A percentile compares a stretch with the other conserved stretches of the same genome.
Conservation (phyloP, 202 grass and related monocot genomes). For the Eragrostis tef region DNA sequence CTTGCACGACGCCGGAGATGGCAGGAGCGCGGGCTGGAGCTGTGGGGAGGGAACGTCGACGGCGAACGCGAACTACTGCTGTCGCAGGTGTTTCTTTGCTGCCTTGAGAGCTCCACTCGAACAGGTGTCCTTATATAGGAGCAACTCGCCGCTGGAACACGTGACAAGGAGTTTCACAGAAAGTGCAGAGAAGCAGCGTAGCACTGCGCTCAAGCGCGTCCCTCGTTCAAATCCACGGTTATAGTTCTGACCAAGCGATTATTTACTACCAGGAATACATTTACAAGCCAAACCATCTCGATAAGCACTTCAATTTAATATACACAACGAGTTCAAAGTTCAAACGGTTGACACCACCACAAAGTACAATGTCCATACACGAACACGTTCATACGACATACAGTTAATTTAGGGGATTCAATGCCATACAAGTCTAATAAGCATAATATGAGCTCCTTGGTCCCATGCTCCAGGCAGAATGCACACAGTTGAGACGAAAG, state of each 20-base stretch:
- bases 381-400: not conserved
- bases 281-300: not conserved
- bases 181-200: not conserved
- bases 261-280: not conserved
- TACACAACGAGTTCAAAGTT: constrained; percentile 23
- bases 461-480: no score
- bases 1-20: no score
- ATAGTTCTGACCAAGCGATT: not conserved
- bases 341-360: constrained; percentile 16
- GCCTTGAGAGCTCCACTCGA: constrained; percentile 22
- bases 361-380: not conserved
- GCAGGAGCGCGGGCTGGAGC: not conserved
- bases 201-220: not conserved
- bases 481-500: not conserved
- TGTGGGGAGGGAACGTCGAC: not conserved
- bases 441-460: constrained; percentile 9
- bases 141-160: not conserved
- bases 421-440: not conserved
- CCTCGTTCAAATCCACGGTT: not conserved
- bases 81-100: constrained; percentile 1
- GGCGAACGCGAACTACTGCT: not conserved
- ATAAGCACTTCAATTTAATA: not conserved
- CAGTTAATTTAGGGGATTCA: not conserved
- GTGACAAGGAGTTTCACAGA: constrained; percentile 5
- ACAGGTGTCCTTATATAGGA: not conserved